Base-by-base conservation (phyloP, 1,139 yeast genomes). In the Hansenula sp. region DNA sequence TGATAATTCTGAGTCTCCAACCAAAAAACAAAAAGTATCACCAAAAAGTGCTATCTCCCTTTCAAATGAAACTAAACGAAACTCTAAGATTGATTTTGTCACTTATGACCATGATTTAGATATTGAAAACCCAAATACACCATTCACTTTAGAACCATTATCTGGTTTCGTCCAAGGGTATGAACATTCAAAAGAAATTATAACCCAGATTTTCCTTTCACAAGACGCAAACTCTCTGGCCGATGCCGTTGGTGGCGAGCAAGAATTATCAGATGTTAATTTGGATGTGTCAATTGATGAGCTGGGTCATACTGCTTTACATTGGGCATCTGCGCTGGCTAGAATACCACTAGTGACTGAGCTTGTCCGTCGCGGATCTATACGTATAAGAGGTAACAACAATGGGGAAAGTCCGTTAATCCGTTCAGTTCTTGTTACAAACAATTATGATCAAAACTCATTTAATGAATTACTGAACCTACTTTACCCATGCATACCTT, bases 311-410 rank as follows among this genome's bases (percentile, higher is more conserved):
- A 84, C 96, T 0, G 90, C 96, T 1, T 72, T 94, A 47, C 99
- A 94, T 63, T 88, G 98, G 96, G 96, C 97, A 1, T 84, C 98
- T 29, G 89, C 97, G 0, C 74, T 94, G 66, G 98, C 96, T 0
- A 81, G 89, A 49, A 68, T 83, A 5, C 71, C 81, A 2, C 72
- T 91, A 47, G 93, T 90, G 5, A 78, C 78, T 46, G 89, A 88
- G 46, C 69, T 94, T 32, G 76, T 91, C 8, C 67, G 78, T 40
- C 77, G 81, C 51, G 96, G 96, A 4, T 58, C 69, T 13, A 71
- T 78, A 47, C 69, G 84, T 41, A 73, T 87, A 9, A 69, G 87
- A 36, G 89, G 94, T 16, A 93, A 87, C 55, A 82, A 84, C 55
- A 77, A 77, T 33, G 98, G 98, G 12, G 98, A 94, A 63, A 85